These are phyloP conservation scores for Lomentospora prolificans DNA, from an alignment of 2,329 filamentous ascomycete genomes.

Conservation along the genomic window DNA sequence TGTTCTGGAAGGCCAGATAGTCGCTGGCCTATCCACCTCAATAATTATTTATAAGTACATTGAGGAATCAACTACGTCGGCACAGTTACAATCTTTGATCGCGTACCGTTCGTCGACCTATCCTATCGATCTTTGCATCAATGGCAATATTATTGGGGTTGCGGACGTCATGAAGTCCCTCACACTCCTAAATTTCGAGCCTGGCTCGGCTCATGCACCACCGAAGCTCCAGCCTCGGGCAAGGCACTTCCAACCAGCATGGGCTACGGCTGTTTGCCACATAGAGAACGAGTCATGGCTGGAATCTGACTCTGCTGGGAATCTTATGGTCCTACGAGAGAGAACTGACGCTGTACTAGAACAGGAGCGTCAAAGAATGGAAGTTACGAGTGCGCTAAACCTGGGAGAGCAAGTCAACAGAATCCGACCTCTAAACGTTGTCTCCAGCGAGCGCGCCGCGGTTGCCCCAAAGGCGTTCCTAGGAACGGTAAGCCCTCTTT, in stretches of 20 bases:
- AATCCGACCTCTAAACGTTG: constrained; percentile 65
- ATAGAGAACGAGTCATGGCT: constrained; percentile 68
- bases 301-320: constrained; percentile 78
- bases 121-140: constrained; percentile 70
- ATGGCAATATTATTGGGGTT: constrained; percentile 67
- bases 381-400: constrained; percentile 70
- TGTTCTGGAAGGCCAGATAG: constrained; percentile 65
- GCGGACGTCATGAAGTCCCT: constrained; percentile 92
- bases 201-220: constrained; percentile 31
- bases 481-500: constrained; percentile 56
- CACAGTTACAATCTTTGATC: constrained; percentile 58
- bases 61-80: constrained; percentile 45
- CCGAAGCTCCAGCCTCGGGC: constrained; percentile 56
- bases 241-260: constrained; percentile 70
- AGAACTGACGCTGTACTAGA: constrained; percentile 63
- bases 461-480: constrained; percentile 79
- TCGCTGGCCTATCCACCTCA: constrained; percentile 84
- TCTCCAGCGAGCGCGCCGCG: constrained; percentile 51
- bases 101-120: constrained; percentile 75
- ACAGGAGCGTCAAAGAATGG: constrained; percentile 61
- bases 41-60: constrained; percentile 50
- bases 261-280: constrained; percentile 69
- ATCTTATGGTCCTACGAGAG: constrained; percentile 68
- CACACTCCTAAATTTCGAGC: constrained; percentile 62
- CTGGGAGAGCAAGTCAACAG: constrained; percentile 91